phyloP scores from a whole-genome alignment of 768 basidiomycete species.

The Mycena belliarum region DNA sequence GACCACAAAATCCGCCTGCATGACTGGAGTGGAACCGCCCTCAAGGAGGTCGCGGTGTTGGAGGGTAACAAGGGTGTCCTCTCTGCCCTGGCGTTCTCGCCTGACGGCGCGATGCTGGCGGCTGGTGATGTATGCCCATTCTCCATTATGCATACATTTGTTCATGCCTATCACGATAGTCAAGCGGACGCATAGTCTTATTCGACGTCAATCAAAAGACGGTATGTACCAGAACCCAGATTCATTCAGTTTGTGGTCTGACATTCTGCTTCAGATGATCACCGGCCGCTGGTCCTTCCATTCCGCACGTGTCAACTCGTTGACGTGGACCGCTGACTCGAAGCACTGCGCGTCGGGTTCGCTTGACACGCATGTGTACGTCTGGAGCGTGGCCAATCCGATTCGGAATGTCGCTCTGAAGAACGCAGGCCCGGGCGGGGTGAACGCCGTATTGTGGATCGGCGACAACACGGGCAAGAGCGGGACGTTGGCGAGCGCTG shows the following conservation, averaged over 20 bases:
- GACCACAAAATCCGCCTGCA: slow-evolving; percentile 77
- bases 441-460: slow-evolving; percentile 80
- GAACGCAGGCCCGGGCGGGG: slow-evolving; percentile 86
- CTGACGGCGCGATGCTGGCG: slow-evolving; percentile 73
- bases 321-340: slow-evolving; percentile 75
- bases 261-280: slow-evolving; percentile 38
- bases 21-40: slow-evolving; percentile 64
- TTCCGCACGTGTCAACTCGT: slow-evolving; percentile 74
- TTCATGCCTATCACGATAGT: slow-evolving; percentile 42
- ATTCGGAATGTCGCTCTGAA: slow-evolving; percentile 78
- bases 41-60: slow-evolving; percentile 57
- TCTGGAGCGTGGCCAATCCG: slow-evolving; percentile 77
- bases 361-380: slow-evolving; percentile 89
- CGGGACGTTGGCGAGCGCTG: slow-evolving; percentile 58
- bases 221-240: slow-evolving; percentile 36
- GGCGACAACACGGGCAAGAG: too few relatives aligned
- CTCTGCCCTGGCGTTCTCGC: slow-evolving; percentile 76
- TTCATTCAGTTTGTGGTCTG: neutral
- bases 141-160: neutral
- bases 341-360: slow-evolving; percentile 84
- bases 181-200: slow-evolving; percentile 77
- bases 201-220: slow-evolving; percentile 70
- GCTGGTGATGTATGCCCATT: slow-evolving; percentile 78
- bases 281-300: slow-evolving; percentile 88
- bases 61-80: slow-evolving; percentile 73